Evolutionary conservation across 2,329 filamentous ascomycete genomes (phyloP).

Genomic region (Hymenoscyphus fraxineus): DNA sequence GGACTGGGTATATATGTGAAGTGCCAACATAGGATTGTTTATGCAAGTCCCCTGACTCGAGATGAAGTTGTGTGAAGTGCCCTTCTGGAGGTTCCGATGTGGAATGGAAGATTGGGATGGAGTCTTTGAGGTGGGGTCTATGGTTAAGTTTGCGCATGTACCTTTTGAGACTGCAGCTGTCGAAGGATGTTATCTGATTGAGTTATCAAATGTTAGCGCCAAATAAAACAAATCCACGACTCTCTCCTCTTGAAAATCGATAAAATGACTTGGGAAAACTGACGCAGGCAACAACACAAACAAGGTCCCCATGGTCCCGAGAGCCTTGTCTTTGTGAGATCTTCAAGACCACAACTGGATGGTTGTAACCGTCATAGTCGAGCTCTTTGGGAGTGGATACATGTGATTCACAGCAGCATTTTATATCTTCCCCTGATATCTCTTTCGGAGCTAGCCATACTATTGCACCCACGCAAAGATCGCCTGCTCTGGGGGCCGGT

Average conservation of each 20-base stretch:
- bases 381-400: conserved; percentile 5
- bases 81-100: background rate
- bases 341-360: conserved; percentile 18
- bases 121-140: conserved; percentile 6
- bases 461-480: conserved; percentile 23
- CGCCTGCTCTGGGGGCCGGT: conserved; percentile 7
- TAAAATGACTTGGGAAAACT: background rate
- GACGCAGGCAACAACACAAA: conserved; percentile 23
- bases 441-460: conserved; percentile 20
- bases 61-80: conserved; percentile 11
- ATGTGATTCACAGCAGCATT: conserved; percentile 11
- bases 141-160: conserved; percentile 9
- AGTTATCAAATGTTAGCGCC: background rate
- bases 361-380: conserved; percentile 20
- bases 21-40: conserved; percentile 24
- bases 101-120: conserved; percentile 17
- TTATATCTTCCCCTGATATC: conserved; percentile 4
- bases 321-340: conserved; percentile 17
- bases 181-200: conserved; percentile 20
- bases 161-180: conserved; percentile 10
- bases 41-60: conserved; percentile 16
- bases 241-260: background rate
- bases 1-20: conserved; percentile 18
- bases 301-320: conserved; percentile 15
- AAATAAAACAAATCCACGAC: too few relatives aligned